Base-by-base conservation (phyloP, 2,329 filamentous ascomycete species). In the Amauroascus niger region DNA sequence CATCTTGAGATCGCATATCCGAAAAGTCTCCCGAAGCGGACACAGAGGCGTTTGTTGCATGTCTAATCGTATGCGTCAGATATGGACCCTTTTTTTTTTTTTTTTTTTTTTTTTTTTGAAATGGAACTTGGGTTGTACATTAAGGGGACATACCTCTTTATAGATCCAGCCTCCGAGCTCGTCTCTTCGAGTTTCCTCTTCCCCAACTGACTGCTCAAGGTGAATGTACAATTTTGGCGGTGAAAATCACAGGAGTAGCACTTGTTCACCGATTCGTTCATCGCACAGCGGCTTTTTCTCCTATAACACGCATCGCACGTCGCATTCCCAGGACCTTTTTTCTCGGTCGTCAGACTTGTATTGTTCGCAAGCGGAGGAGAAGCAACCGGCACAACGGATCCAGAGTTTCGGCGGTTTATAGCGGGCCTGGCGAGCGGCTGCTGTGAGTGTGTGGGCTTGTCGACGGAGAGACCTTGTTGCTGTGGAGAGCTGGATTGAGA, bases 161-260 rank as follows among this genome's bases (percentile, higher is more conserved):
- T 60, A 20, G 62, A 62, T 41, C 68, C 60, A 53, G 63, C 62
- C 16, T 65, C 62, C 48, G 55, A 53, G 16, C 57, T 53, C 9
- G 59, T 50, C 3, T 69, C 66, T 35, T 69, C 67, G 35, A 71
- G 59, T 58, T 72, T 73, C 46, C 70, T 64, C 58, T 73, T 73
- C 59, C 69, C 71, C 14, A 66, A 59, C 6, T 59, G 60, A 24
- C 52, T 60, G 30, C 63, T 60, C 6, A 70, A 60, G 24, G 62
- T 67, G 54, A 72, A 72, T 6, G 70, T 72, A 58, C 70, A 72
- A 26, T 73, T 69, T 61, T 72, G 70, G 40, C 69, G 68, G 57
- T 72, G 69, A 37, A 71, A 73, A 50, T 73, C 69, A 55, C 70
- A 72, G 43, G 69, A 72, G 53, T 71, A 71, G 57, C 70, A 72